These are phyloP conservation scores for Beauveria scarabaeidicola DNA, from an alignment of 2,329 filamentous ascomycete genomes.

Conservation along the genomic window DNA sequence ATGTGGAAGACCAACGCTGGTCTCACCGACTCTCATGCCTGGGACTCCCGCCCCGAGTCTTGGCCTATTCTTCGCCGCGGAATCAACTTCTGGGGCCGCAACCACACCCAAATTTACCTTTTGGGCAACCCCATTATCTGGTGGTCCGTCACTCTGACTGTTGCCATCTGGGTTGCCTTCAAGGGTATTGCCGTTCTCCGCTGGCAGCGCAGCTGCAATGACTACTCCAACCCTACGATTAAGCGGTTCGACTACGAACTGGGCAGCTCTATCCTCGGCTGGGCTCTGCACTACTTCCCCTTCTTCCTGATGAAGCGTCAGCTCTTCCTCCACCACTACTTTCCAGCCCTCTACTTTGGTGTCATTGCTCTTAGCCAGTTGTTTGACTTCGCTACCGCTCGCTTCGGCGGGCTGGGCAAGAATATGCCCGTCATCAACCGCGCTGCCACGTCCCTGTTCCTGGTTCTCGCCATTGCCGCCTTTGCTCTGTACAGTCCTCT, in stretches of 20 bases:
- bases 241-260: slow-evolving; percentile 98
- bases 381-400: slow-evolving; percentile 74
- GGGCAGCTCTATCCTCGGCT: slow-evolving; percentile 80
- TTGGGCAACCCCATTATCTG: slow-evolving; percentile 92
- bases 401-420: slow-evolving; percentile 60
- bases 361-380: slow-evolving; percentile 82
- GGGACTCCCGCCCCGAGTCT: slow-evolving; percentile 89
- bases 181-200: slow-evolving; percentile 81
- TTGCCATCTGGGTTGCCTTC: slow-evolving; percentile 70
- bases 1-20: slow-evolving; percentile 99
- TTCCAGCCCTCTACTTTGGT: slow-evolving; percentile 92
- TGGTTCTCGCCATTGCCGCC: slow-evolving; percentile 63
- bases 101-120: slow-evolving; percentile 92
- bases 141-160: slow-evolving; percentile 77
- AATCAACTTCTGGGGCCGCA: slow-evolving; percentile 98
- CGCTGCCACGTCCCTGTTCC: slow-evolving; percentile 62
- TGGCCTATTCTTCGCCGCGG: slow-evolving; percentile 90
- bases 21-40: slow-evolving; percentile 90
- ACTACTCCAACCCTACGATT: slow-evolving; percentile 75
- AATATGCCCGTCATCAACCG: slow-evolving; percentile 67
- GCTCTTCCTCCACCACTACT: slow-evolving; percentile 97
- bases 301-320: slow-evolving; percentile 98
- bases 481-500: slow-evolving; percentile 85
- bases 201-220: slow-evolving; percentile 88
- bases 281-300: slow-evolving; percentile 98